These are phyloP conservation scores for Epichloe elymi DNA, from an alignment of 2,329 filamentous ascomycete species.

Conservation along the genomic window DNA sequence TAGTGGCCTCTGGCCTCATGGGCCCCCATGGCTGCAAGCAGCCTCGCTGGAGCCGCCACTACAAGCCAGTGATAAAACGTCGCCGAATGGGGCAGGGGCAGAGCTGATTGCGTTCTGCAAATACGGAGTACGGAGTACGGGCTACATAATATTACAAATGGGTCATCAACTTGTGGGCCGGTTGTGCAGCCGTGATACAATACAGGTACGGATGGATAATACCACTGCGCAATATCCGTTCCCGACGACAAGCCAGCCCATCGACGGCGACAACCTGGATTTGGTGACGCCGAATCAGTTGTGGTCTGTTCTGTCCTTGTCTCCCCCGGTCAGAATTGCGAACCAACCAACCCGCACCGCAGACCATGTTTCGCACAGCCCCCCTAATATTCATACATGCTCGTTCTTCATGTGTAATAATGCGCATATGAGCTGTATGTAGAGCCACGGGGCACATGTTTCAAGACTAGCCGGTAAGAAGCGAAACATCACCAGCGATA, in stretches of 20 bases:
- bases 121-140: too few relatives aligned
- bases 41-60: constrained; percentile 6
- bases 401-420: background rate
- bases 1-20: background rate
- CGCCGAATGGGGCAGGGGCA: background rate
- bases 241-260: background rate
- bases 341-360: background rate
- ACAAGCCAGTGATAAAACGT: background rate
- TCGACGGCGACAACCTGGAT: too few relatives aligned
- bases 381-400: too few relatives aligned
- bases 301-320: too few relatives aligned
- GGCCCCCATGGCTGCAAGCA: constrained; percentile 6
- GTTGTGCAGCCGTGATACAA: background rate
- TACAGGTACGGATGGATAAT: constrained; percentile 1
- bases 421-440: background rate
- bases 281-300: too few relatives aligned
- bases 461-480: background rate
- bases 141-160: too few relatives aligned
- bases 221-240: background rate
- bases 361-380: too few relatives aligned
- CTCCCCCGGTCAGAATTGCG: background rate
- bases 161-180: background rate
- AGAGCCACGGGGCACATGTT: background rate
- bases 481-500: background rate
- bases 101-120: background rate